Percentiles rank a stretch among this genome's conserved stretches.
Evolutionary conservation across 345 rosid species (phyloP).

Genomic region (Mangifera indica): DNA sequence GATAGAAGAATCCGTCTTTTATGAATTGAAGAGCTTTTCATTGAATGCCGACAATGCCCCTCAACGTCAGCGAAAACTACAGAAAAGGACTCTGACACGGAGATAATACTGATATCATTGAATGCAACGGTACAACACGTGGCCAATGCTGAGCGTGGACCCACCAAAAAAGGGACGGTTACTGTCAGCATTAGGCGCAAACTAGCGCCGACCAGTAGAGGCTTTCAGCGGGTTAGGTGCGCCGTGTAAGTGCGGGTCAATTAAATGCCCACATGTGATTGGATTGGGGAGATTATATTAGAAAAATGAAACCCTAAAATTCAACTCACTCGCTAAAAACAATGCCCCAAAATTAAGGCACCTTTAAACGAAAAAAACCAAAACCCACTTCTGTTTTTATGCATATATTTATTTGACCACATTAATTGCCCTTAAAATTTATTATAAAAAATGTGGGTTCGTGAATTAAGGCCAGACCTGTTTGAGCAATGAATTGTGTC

Average conservation of each 20-base stretch:
- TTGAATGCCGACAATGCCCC: neutral
- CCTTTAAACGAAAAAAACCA: neutral
- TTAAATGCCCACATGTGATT: conserved; percentile 38
- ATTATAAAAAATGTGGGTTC: too few species aligned
- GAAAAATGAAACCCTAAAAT: neutral
- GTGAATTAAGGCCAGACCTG: too few species aligned
- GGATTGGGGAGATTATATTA: neutral
- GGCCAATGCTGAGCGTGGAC: neutral
- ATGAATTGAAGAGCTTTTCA: neutral
- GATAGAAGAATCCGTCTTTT: too few species aligned
- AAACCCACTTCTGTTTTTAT: too few species aligned
- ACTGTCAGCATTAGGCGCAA: conserved; percentile 5
- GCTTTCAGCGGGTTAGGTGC: neutral
- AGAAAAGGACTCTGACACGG: neutral
- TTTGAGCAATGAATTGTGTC: conserved; percentile 32
- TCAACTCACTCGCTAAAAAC: neutral
- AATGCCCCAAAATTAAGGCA: conserved; percentile 16
- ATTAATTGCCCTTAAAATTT: too few species aligned
- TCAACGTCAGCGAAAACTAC: neutral
- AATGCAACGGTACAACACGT: conserved; percentile 9
- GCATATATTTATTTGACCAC: too few species aligned
- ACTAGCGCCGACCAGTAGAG: conserved; percentile 16
- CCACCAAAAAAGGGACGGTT: neutral
- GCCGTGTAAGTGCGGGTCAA: neutral
- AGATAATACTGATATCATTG: neutral